These are phyloP conservation scores for Botrytis pseudocinerea DNA, from an alignment of 2,329 filamentous ascomycete genomes.

Conservation along the genomic window DNA sequence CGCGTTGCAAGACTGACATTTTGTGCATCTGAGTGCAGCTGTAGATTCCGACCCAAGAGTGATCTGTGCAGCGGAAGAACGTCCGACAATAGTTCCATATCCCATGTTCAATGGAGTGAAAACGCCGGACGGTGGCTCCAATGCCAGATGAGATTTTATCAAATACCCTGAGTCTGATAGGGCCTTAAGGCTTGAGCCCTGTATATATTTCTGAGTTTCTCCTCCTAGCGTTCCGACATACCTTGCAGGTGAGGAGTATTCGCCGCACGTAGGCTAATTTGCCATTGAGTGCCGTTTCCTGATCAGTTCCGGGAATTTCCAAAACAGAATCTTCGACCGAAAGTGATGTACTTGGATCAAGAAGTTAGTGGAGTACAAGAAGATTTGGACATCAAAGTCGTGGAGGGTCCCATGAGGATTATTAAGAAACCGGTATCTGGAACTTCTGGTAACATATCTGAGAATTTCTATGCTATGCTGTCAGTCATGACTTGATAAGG, in stretches of 20 bases:
- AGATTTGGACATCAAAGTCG: constrained; percentile 1
- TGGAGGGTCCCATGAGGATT: neutral
- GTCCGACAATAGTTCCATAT: constrained; percentile 8
- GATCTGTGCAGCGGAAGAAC: constrained; percentile 24
- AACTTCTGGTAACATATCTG: neutral
- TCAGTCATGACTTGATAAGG: neutral
- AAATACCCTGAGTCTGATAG: constrained; percentile 3
- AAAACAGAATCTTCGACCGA: constrained; percentile 9
- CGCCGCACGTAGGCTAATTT: constrained; percentile 7
- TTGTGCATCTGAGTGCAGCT: constrained; percentile 14
- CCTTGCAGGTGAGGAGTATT: constrained; percentile 2
- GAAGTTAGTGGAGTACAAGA: constrained; percentile 5
- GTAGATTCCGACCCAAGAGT: constrained; percentile 20
- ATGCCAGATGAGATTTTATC: constrained; percentile 2
- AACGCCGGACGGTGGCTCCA: neutral
- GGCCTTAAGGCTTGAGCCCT: constrained; percentile 8
- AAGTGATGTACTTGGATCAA: neutral
- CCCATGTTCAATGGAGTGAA: neutral
- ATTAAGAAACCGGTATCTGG: neutral
- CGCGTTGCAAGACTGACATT: constrained; percentile 16
- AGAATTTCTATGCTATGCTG: neutral
- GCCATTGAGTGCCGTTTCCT: constrained; percentile 9
- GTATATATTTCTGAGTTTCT: neutral
- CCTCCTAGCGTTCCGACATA: neutral
- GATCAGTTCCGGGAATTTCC: constrained; percentile 12